These are phyloP conservation scores for Tuctoria greenei DNA, from an alignment of 176 grass and related monocot species.

Conservation along the genomic window DNA sequence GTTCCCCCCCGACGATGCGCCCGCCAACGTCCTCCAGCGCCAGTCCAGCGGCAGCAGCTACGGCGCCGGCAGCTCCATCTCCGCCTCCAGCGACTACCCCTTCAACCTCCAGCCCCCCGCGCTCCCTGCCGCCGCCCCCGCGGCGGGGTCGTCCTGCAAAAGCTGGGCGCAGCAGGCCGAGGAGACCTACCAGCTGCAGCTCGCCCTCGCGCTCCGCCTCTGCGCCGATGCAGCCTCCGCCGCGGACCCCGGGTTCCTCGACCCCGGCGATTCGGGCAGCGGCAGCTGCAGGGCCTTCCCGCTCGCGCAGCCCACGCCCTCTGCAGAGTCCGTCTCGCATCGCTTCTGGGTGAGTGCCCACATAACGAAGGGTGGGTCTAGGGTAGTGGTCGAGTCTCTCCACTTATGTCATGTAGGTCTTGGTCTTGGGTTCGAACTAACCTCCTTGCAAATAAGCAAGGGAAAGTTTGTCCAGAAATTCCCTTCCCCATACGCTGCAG, in stretches of 20 bases:
- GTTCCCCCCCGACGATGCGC: slow-evolving; percentile 45
- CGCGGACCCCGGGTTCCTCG: slow-evolving; percentile 76
- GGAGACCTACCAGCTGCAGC: slow-evolving; percentile 98
- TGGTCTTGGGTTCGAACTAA: no score
- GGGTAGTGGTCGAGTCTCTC: no score
- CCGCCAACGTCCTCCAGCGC: slow-evolving; percentile 50
- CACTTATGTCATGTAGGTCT: no score
- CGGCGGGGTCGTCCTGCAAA: slow-evolving; percentile 52
- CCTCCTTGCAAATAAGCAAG: no score
- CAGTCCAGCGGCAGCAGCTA: slow-evolving; percentile 98
- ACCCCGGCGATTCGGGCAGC: slow-evolving; percentile 33
- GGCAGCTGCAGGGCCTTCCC: slow-evolving; percentile 39
- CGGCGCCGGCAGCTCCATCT: slow-evolving; percentile 76
- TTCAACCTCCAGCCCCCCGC: slow-evolving; percentile 40
- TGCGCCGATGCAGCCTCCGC: slow-evolving; percentile 72
- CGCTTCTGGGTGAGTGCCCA: slow-evolving; percentile 68
- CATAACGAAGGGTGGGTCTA: no score
- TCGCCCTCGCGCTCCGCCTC: slow-evolving; percentile 84
- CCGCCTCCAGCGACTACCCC: slow-evolving; percentile 65
- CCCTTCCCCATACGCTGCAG: no score
- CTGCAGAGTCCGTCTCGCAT: slow-evolving; percentile 66
- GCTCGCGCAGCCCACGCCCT: slow-evolving; percentile 36
- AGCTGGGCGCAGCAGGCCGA: slow-evolving; percentile 99
- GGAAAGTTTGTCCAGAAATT: no score
- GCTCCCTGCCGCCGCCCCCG: neutral